Base-by-base conservation (phyloP, 2,329 filamentous ascomycete genomes). In the Xylariaceae sp. region DNA sequence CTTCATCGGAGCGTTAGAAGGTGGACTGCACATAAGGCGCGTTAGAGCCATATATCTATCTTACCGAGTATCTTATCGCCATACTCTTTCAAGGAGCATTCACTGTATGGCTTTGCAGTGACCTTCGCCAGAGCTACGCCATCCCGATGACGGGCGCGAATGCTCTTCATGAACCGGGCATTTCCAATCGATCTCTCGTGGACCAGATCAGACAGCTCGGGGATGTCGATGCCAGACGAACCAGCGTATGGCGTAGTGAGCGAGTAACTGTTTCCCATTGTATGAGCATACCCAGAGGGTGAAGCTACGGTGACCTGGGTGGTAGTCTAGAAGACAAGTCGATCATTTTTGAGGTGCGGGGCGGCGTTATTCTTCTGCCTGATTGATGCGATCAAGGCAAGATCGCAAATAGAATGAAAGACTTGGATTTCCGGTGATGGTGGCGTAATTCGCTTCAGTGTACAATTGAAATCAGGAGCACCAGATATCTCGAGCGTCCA, bases 181-280 rank as follows among this genome's bases (percentile, higher is more conserved):
- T 89, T 91, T 52, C 93, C 93, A 70, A 99, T 85, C 42, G 91
- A 91, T 75, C 89, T 92, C 76, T 99, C 94, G 77, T 97, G 96
- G 44, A 88, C 86, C 60, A 97, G 79, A 72, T 97, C 94, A 49
- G 89, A 84, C 48, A 99, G 84, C 78, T 99, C 93, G 45, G 92
- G 89, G 34, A 95, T 86, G 74, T 99, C 93, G 74, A 99, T 96
- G 68, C 92, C 91, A 59, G 92, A 92, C 57, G 91, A 89, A 72
- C 92, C 94, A 64, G 91, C 90, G 57, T 92, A 94, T 65, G 95
- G 89, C 71, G 92, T 92, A 56, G 92, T 90, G 69, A 96, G 85
- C 63, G 93, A 97, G 78, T 97, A 97, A 66, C 91, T 92, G 82
- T 99, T 94, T 66, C 94, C 94, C 94, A 99, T 99, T 66, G 67